A percentile compares a stretch with the other conserved stretches of the same genome.
Evolutionary conservation across 148 eudicot species (phyloP).

Genomic region (Amaranthus palmeri): DNA sequence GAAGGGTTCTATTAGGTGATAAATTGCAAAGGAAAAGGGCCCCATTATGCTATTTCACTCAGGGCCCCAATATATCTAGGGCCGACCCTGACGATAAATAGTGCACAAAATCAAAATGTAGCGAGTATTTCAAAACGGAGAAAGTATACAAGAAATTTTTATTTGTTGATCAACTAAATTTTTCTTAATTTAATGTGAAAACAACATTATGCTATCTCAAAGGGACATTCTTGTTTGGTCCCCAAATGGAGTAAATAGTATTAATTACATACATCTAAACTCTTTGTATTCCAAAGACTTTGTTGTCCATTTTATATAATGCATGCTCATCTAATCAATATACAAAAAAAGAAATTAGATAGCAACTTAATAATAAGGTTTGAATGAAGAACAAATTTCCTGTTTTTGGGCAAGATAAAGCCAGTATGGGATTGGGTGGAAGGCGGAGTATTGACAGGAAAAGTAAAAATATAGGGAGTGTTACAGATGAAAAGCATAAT

Average conservation of each 20-base stretch:
- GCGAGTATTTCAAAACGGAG: no score
- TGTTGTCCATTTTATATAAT: neutral
- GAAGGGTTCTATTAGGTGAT: no score
- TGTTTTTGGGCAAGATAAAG: constrained; percentile 21
- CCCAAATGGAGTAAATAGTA: constrained; percentile 5
- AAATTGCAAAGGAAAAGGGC: no score
- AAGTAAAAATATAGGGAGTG: no score
- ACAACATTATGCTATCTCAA: constrained; percentile 3
- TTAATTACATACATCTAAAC: neutral
- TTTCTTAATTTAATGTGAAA: neutral
- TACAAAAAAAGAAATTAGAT: neutral
- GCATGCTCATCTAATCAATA: neutral
- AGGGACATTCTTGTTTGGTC: constrained; percentile 8
- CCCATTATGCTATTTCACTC: no score
- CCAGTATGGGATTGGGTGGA: neutral
- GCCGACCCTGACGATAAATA: no score
- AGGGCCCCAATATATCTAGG: no score
- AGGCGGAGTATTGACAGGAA: constrained; percentile 18
- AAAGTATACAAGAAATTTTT: no score
- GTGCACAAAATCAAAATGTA: no score
- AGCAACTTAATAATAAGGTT: neutral
- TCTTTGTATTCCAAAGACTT: neutral
- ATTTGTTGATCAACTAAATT: no score
- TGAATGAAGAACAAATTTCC: constrained; percentile 21
- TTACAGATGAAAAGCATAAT: constrained; percentile 20